These are phyloP conservation scores for Phoma sp. DNA, from an alignment of 2,329 filamentous ascomycete species.

Conservation along the genomic window DNA sequence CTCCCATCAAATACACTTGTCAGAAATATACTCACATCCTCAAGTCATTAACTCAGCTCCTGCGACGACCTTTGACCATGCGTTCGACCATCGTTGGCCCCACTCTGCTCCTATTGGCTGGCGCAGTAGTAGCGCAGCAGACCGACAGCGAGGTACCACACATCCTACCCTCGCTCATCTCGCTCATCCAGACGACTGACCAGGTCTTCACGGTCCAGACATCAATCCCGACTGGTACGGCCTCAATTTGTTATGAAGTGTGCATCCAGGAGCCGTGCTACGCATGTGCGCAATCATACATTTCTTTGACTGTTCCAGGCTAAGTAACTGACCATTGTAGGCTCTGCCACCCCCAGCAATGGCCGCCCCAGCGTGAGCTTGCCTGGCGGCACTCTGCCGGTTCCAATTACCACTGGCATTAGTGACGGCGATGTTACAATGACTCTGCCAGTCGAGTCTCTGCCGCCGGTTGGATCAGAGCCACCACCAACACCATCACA, in stretches of 20 bases:
- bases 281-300: slow-evolving; percentile 31
- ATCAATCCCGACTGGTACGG: slow-evolving; percentile 22
- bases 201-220: slow-evolving; percentile 41
- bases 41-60: neutral
- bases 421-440: slow-evolving; percentile 4
- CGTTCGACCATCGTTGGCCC: slow-evolving; percentile 28
- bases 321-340: slow-evolving; percentile 6
- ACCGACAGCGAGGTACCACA: slow-evolving; percentile 11
- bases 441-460: slow-evolving; percentile 11
- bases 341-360: slow-evolving; percentile 9
- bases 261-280: slow-evolving; percentile 38
- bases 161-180: slow-evolving; percentile 10
- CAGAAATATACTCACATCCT: neutral
- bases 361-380: slow-evolving; percentile 23
- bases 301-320: neutral
- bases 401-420: neutral
- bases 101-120: slow-evolving; percentile 38
- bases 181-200: slow-evolving; percentile 24
- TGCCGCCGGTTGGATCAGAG: slow-evolving; percentile 9
- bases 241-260: slow-evolving; percentile 30
- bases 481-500: slow-evolving; percentile 2
- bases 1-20: no score
- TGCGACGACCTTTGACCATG: slow-evolving; percentile 27
- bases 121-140: slow-evolving; percentile 26
- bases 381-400: slow-evolving; percentile 9